Evolutionary conservation across 163 green algal species (phyloP), one percentile per base, ranked within the genome.

Genomic region (Scenedesmus sp.): DNA sequence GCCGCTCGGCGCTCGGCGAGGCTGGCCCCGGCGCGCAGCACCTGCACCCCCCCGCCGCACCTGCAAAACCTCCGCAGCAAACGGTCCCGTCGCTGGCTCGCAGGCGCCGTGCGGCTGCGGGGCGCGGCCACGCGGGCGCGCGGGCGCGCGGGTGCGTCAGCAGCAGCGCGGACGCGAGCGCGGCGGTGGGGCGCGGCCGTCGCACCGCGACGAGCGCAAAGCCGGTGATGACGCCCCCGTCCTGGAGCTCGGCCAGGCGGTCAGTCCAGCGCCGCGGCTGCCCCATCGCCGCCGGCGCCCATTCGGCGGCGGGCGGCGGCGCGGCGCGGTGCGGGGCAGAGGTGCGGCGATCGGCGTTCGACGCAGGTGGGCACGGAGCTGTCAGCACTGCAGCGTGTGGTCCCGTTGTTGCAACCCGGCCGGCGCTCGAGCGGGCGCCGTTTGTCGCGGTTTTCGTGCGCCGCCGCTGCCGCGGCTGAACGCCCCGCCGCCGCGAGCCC

Each of bases 181-280:
- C 24, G 62, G 1, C 11, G 22, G 7, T 56, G 0, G 29, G 62
- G 33, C 34, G 62, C n/a, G 6, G 34, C n/a, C 22, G n/a, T 33
- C 70, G 20, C 17, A 81, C 74, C 50, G 74, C 74, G 31, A 81
- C 45, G 22, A 75, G 36, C 4, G 29, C 74, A 53, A 75, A 81
- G 11, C 74, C 74, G n/a, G 74, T 81, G 39, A 81, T 60, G 0
- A 75, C 5, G 5, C 63, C 48, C 20, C 60, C 29, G 4, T 42
- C 4, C 24, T 71, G 72, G 7, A 80, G 72, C 44, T 53, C 11
- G 3, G 17, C 1, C 11, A 80, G 47, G 7, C 47, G 58, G 2
- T 64, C n/a, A 22, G 22, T 42, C 60, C 60, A 80, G 5, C 0
- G 9, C 22, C 24, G 44, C 22, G 56, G 36, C 39, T 39, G 9